Conservation (phyloP, 176 grass and related monocot species). For the Aegilops longissima region DNA sequence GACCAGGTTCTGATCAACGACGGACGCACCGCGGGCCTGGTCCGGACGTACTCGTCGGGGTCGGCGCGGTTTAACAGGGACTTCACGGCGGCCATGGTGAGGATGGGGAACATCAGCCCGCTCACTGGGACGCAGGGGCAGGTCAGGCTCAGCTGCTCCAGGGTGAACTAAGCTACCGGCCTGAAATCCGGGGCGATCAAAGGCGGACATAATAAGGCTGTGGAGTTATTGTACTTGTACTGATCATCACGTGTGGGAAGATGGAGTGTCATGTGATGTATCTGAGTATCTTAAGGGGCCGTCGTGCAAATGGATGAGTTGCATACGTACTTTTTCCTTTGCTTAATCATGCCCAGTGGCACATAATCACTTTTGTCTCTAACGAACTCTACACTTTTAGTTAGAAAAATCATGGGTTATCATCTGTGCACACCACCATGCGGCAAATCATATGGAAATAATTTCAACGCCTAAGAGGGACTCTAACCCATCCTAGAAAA, state of each 20-base stretch:
- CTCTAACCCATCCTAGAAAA: too few species aligned
- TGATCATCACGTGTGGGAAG: background rate
- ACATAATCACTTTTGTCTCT: too few species aligned
- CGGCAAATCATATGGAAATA: too few species aligned
- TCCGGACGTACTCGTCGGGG: slow-evolving; percentile 21
- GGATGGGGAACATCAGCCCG: slow-evolving; percentile 47
- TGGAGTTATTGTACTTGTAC: background rate
- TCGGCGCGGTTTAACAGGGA: slow-evolving; percentile 23
- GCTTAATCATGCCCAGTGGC: too few species aligned
- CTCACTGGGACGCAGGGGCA: slow-evolving; percentile 37
- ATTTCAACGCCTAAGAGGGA: too few species aligned
- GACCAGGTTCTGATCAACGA: slow-evolving; percentile 56
- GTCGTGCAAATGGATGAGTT: too few species aligned
- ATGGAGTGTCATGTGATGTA: background rate
- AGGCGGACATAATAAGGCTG: background rate
- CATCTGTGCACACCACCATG: too few species aligned
- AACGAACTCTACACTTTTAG: too few species aligned
- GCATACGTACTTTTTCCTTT: too few species aligned
- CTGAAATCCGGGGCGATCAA: background rate
- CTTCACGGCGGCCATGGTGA: slow-evolving; percentile 47
- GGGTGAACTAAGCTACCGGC: slow-evolving; percentile 11
- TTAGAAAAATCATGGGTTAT: too few species aligned
- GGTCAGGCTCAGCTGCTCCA: slow-evolving; percentile 41
- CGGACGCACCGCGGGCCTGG: slow-evolving; percentile 26
- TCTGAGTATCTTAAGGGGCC: too few species aligned